phyloP scores from a whole-genome alignment of 1,284 basidiomycete species.

The Mycena sp. region DNA sequence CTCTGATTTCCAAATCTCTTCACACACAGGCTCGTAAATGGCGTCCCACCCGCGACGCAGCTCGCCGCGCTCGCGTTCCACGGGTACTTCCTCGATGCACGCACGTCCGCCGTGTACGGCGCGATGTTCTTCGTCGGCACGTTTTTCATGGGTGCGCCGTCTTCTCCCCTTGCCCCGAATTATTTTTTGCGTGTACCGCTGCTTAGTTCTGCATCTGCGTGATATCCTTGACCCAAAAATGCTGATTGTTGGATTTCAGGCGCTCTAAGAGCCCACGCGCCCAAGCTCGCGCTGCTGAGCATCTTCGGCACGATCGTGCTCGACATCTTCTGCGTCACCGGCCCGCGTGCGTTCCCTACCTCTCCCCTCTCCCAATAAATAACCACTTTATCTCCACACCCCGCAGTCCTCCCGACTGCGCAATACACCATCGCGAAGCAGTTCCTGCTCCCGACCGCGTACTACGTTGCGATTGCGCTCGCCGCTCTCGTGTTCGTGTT shows the following conservation, averaged over 20 bases:
- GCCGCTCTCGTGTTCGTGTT: slow-evolving; percentile 71
- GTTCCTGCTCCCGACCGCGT: slow-evolving; percentile 66
- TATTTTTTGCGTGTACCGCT: too few species aligned
- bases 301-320: slow-evolving; percentile 69
- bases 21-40: too few species aligned
- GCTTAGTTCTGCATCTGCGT: too few species aligned
- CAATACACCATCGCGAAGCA: slow-evolving; percentile 71
- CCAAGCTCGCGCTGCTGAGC: slow-evolving; percentile 66
- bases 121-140: slow-evolving; percentile 75
- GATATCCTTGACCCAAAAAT: too few species aligned
- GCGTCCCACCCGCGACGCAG: slow-evolving; percentile 37
- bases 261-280: slow-evolving; percentile 70
- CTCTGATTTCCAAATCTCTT: too few species aligned
- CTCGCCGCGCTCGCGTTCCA: slow-evolving; percentile 64
- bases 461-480: slow-evolving; percentile 70
- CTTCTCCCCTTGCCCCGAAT: too few species aligned
- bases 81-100: slow-evolving; percentile 76
- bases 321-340: slow-evolving; percentile 64
- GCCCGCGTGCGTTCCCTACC: slow-evolving; percentile 49
- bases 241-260: too few species aligned
- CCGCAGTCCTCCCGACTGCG: slow-evolving; percentile 66
- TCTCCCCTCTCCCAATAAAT: neutral
- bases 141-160: slow-evolving; percentile 67
- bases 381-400: slow-evolving; percentile 41
- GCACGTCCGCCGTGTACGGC: slow-evolving; percentile 69